Evolutionary conservation across 1,284 basidiomycete genomes (phyloP).

Genomic region (Sanguinoderma infundibulare): DNA sequence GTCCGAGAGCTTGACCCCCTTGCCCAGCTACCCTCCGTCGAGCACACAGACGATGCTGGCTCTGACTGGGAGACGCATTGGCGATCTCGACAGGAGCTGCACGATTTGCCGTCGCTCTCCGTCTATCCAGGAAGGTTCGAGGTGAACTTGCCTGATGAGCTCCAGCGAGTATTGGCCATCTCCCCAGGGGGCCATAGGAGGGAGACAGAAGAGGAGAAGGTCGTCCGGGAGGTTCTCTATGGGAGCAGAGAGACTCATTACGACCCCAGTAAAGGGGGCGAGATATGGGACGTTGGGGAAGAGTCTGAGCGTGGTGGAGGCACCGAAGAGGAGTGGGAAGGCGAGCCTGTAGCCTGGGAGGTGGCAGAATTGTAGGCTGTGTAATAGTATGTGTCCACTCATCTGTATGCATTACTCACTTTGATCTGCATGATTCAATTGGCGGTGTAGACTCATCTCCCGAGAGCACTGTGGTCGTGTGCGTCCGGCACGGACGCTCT

Average conservation of each 20-base stretch:
- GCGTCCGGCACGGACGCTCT: constrained; percentile 11
- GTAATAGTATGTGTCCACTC: constrained; percentile 26
- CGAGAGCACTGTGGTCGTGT: constrained; percentile 23
- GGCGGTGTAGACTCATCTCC: constrained; percentile 6
- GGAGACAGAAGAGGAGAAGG: constrained; percentile 51
- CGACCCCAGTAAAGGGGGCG: constrained; percentile 64
- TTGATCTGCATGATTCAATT: constrained; percentile 16
- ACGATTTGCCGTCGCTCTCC: constrained; percentile 11
- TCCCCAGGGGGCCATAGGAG: constrained; percentile 43
- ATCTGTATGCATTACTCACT: constrained; percentile 24
- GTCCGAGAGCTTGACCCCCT: constrained; percentile 38
- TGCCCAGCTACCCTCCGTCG: constrained; percentile 20
- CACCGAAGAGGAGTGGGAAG: constrained; percentile 80
- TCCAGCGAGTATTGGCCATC: constrained; percentile 65
- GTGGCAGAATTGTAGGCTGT: constrained; percentile 63
- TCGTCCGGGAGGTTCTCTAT: constrained; percentile 64
- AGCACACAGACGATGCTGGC: constrained; percentile 24
- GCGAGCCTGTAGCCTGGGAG: constrained; percentile 80
- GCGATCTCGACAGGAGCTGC: constrained; percentile 15
- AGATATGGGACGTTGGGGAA: constrained; percentile 81
- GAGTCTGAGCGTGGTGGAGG: constrained; percentile 44
- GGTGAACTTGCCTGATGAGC: constrained; percentile 67
- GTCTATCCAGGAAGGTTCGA: constrained; percentile 44
- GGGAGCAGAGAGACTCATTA: constrained; percentile 60
- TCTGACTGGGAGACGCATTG: constrained; percentile 34